A percentile compares a stretch with the other conserved stretches of the same genome.
Conservation (phyloP, 192 early-diverging fungal species). For the Lobosporangium transversale region DNA sequence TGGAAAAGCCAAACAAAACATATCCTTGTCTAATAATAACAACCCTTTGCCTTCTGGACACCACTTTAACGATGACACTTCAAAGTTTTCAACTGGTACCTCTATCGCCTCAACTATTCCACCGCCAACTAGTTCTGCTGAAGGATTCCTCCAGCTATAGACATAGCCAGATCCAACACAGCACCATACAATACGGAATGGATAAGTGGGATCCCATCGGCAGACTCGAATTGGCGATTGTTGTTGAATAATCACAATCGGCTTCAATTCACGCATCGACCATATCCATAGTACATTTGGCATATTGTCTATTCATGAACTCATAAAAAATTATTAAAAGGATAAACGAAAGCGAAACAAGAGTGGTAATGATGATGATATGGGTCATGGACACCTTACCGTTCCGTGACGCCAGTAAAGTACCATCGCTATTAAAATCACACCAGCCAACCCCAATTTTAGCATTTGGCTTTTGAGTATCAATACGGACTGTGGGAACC, state of each 20-base stretch:
- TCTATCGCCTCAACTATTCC: constrained; percentile 52
- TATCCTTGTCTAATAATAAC: constrained; percentile 75
- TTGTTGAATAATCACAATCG: constrained; percentile 69
- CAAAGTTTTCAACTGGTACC: constrained; percentile 65
- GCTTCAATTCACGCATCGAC: constrained; percentile 61
- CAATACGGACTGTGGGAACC: constrained; percentile 63
- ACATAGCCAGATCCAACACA: constrained; percentile 61
- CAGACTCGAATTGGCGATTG: constrained; percentile 62
- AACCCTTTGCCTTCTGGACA: constrained; percentile 75
- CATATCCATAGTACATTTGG: constrained; percentile 82
- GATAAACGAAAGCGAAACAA: not conserved
- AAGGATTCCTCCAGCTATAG: constrained; percentile 68
- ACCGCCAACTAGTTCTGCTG: constrained; percentile 65
- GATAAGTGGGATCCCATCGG: constrained; percentile 75
- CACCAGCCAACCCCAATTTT: constrained; percentile 75
- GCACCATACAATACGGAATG: constrained; percentile 67
- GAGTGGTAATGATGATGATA: not conserved
- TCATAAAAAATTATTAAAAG: not conserved
- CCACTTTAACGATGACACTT: constrained; percentile 70
- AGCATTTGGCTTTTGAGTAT: constrained; percentile 77
- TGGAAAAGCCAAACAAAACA: constrained; percentile 71
- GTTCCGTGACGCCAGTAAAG: constrained; percentile 69
- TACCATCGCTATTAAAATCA: constrained; percentile 72
- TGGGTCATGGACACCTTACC: constrained; percentile 61
- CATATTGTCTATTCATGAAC: constrained; percentile 69